Percentiles rank a stretch among this genome's conserved stretches.
Evolutionary conservation across 108 stramenopile genomes (phyloP).

Genomic region (Cyclotella baltica): DNA sequence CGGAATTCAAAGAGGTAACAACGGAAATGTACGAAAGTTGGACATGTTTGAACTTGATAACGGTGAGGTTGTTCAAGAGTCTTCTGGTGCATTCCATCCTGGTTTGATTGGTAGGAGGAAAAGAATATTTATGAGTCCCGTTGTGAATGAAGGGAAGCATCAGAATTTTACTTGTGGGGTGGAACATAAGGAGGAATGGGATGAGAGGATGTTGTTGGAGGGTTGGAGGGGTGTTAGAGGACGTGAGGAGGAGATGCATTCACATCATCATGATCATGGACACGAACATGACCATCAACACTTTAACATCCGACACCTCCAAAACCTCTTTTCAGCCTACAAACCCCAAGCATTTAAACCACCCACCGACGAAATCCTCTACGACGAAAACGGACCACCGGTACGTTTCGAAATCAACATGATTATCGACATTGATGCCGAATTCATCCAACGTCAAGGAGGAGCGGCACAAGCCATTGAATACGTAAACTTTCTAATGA

Average conservation of each 20-base stretch:
- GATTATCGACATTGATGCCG: conserved; percentile 27
- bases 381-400: conserved; percentile 3
- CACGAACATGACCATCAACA: conserved; percentile 4
- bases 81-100: neutral
- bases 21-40: conserved; percentile 14
- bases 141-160: neutral
- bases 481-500: conserved; percentile 24
- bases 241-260: neutral
- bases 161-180: conserved; percentile 28
- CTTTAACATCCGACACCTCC: neutral
- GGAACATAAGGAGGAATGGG: conserved; percentile 10
- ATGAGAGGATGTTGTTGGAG: conserved; percentile 13
- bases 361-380: neutral
- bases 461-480: conserved; percentile 18
- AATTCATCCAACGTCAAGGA: conserved; percentile 27
- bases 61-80: neutral
- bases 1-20: neutral
- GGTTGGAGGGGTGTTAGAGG: conserved; percentile 6
- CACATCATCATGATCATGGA: neutral
- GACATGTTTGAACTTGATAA: neutral
- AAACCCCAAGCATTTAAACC: neutral
- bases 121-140: neutral
- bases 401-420: conserved; percentile 18
- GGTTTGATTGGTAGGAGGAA: neutral
- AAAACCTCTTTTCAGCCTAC: neutral